These are phyloP conservation scores for Suhomyces wounanorum DNA, from an alignment of 1,139 yeast species.

Conservation along the genomic window DNA sequence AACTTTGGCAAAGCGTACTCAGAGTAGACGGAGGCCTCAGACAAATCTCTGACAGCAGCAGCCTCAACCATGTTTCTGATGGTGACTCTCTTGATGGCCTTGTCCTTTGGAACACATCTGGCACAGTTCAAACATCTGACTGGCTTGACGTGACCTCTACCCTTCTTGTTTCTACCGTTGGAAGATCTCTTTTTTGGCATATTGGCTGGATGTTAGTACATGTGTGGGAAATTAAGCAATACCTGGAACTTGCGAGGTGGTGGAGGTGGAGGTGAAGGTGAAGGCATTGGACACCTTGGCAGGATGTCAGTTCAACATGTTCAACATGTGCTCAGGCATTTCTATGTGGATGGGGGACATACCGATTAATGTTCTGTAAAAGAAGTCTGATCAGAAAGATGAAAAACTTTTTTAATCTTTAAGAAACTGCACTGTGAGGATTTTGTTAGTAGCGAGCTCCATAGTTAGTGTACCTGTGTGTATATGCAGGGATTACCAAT, in stretches of 20 bases:
- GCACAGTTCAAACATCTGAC: slow-evolving; percentile 99
- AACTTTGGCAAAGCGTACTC: slow-evolving; percentile 99
- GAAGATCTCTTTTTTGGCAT: slow-evolving; percentile 99
- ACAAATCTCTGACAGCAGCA: slow-evolving; percentile 99
- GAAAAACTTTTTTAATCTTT: slow-evolving; percentile 17
- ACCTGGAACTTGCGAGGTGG: not conserved
- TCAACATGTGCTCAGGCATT: not conserved
- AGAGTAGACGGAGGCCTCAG: slow-evolving; percentile 98
- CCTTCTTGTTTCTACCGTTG: slow-evolving; percentile 99
- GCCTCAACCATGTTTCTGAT: slow-evolving; percentile 99
- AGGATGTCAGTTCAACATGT: not conserved
- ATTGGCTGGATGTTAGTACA: slow-evolving; percentile 43
- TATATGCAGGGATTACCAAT: not conserved
- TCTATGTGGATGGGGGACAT: slow-evolving; percentile 13
- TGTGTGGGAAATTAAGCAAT: not conserved
- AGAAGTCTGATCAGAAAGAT: slow-evolving; percentile 15
- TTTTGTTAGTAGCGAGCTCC: slow-evolving; percentile 9
- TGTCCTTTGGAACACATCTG: slow-evolving; percentile 99
- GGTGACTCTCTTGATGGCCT: slow-evolving; percentile 99
- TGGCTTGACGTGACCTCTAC: slow-evolving; percentile 99
- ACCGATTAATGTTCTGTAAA: slow-evolving; percentile 21
- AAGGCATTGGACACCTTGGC: not conserved
- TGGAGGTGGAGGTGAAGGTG: not conserved
- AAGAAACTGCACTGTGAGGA: slow-evolving; percentile 14
- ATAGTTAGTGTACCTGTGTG: slow-evolving; percentile 3